These are phyloP conservation scores for Raffaelea arxii DNA, from an alignment of 2,329 filamentous ascomycete genomes.

Conservation along the genomic window DNA sequence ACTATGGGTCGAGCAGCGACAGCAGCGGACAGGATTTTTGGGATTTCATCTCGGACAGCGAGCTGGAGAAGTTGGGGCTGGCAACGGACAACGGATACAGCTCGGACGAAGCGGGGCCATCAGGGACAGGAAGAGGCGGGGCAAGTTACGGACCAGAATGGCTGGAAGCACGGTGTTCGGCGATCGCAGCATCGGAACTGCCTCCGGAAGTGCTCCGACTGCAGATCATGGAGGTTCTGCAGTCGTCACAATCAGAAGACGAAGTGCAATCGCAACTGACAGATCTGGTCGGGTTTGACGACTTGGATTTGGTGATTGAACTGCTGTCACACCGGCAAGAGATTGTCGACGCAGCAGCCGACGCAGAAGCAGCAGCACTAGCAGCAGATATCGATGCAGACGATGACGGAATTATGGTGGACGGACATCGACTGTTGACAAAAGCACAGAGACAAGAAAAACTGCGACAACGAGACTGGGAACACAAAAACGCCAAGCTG, in stretches of 20 bases:
- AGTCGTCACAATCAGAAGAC: conserved; percentile 60
- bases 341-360: conserved; percentile 40
- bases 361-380: conserved; percentile 23
- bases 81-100: conserved; percentile 29
- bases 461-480: conserved; percentile 63
- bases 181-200: conserved; percentile 49
- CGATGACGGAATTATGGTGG: conserved; percentile 6
- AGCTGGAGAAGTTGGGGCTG: conserved; percentile 45
- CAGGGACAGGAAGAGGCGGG: conserved; percentile 9
- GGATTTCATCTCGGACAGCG: conserved; percentile 80
- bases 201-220: conserved; percentile 59
- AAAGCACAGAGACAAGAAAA: conserved; percentile 70
- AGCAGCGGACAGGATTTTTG: conserved; percentile 66
- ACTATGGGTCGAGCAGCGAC: conserved; percentile 40
- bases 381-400: neutral
- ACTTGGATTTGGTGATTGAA: conserved; percentile 87
- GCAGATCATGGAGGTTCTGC: conserved; percentile 67
- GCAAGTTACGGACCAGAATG: conserved; percentile 51
- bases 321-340: conserved; percentile 69
- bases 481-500: conserved; percentile 72
- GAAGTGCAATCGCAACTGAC: conserved; percentile 86
- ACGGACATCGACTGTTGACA: conserved; percentile 51
- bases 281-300: conserved; percentile 85
- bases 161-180: conserved; percentile 59
- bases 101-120: conserved; percentile 18